phyloP scores from a whole-genome alignment of 306 rosid species.

The Quercus wislizeni region DNA sequence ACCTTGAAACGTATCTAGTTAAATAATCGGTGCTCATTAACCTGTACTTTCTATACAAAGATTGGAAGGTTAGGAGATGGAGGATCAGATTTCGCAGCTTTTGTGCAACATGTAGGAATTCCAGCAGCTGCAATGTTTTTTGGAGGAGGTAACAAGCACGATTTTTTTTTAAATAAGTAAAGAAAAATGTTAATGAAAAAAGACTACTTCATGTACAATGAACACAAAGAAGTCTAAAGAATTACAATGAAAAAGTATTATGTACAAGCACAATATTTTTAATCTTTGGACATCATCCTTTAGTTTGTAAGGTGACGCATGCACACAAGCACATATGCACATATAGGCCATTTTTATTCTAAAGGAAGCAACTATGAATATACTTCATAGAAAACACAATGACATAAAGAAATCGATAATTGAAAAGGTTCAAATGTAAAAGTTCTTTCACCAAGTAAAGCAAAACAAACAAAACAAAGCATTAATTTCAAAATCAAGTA shows the following conservation, averaged over 20 bases:
- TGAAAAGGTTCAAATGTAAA: not conserved
- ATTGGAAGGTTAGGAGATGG: constrained; percentile 64
- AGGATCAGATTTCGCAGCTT: constrained; percentile 68
- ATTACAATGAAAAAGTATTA: no score
- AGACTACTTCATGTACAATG: no score
- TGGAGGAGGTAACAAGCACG: constrained; percentile 45
- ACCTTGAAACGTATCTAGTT: constrained; percentile 1
- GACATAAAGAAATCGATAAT: not conserved
- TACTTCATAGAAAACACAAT: not conserved
- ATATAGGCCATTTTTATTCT: not conserved
- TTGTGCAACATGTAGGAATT: constrained; percentile 72
- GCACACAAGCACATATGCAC: not conserved
- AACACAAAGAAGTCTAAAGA: no score
- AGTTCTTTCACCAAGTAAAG: not conserved
- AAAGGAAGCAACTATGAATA: not conserved
- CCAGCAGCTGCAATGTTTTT: constrained; percentile 52
- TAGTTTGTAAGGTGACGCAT: constrained; percentile 12
- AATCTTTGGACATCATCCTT: not conserved
- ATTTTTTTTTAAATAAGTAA: no score
- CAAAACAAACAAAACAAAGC: not conserved
- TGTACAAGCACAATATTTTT: not conserved
- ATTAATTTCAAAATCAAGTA: not conserved
- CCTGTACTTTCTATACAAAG: constrained; percentile 26
- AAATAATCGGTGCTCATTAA: constrained; percentile 7
- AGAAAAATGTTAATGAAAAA: no score